Evolutionary conservation across 1,139 yeast species (phyloP).

Genomic region (Blastobotrys indianensis): DNA sequence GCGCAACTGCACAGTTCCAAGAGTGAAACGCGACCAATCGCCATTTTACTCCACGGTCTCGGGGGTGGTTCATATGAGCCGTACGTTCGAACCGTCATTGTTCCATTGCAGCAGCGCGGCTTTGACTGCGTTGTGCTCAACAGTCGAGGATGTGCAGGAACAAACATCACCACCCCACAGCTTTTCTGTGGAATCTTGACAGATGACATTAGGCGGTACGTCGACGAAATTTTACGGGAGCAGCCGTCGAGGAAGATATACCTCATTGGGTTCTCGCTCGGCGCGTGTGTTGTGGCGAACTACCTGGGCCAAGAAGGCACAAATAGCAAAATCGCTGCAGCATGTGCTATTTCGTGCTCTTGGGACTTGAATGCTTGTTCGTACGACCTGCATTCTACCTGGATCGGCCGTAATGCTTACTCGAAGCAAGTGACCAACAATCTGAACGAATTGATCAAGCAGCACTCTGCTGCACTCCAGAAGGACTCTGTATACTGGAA

Average conservation of each 20-base stretch:
- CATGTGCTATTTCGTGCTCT: slow-evolving; percentile 66
- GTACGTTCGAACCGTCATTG: slow-evolving; percentile 56
- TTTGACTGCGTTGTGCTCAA: slow-evolving; percentile 74
- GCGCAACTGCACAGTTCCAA: slow-evolving; percentile 28
- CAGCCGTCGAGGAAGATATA: slow-evolving; percentile 72
- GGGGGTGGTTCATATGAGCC: slow-evolving; percentile 93
- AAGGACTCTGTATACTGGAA: slow-evolving; percentile 37
- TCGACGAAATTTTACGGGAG: slow-evolving; percentile 44
- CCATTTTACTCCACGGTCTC: slow-evolving; percentile 73
- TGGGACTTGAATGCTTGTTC: slow-evolving; percentile 73
- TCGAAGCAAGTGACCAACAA: slow-evolving; percentile 62
- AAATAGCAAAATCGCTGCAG: slow-evolving; percentile 49
- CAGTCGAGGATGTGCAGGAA: slow-evolving; percentile 82
- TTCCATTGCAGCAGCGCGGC: slow-evolving; percentile 19
- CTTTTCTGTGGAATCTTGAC: slow-evolving; percentile 73
- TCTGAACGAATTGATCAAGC: slow-evolving; percentile 54
- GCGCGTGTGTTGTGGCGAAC: slow-evolving; percentile 75
- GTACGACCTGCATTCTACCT: slow-evolving; percentile 45
- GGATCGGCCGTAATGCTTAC: slow-evolving; percentile 58
- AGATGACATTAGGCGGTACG: slow-evolving; percentile 60
- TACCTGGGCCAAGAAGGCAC: slow-evolving; percentile 70
- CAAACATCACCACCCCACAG: slow-evolving; percentile 67
- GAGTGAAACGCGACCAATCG: slow-evolving; percentile 50
- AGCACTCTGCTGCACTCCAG: slow-evolving; percentile 52
- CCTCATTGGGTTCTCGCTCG: slow-evolving; percentile 79